Base-by-base conservation (phyloP, 2,329 filamentous ascomycete genomes). In the Fusarium scirpi region DNA sequence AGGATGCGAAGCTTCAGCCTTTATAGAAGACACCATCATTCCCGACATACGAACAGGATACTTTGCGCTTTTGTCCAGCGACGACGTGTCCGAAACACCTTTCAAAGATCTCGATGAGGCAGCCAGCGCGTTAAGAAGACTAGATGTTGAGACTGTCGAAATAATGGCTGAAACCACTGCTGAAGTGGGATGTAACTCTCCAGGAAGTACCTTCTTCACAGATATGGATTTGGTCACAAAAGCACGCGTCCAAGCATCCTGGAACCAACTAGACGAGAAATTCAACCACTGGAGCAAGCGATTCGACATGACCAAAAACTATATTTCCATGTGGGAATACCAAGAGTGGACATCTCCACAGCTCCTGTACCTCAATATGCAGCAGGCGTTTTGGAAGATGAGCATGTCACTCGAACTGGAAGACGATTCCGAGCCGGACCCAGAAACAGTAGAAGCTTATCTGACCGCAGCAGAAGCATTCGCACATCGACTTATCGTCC, bases 21-120 rank as follows among this genome's bases (percentile, higher is more conserved):
- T 75, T n/a, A 25, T 76, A 34, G 72, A 74, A 25, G 63, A 69
- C 10, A 45, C 24, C 25, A 51, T 63, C 40, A 47, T 71, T 15
- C 64, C 66, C 0, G 62, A 58, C 8, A 25, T 61, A 4, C 18
- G 51, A 4, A 40, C 64, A 12, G 55, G 62, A 49, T 34, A 45
- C 29, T 3, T n/a, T n/a, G 8, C 41, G 30, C n/a, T 53, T 16
- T 27, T 40, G 10, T 22, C 15, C 11, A n/a, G 20, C 11, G 38
- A 32, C 1, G 41, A 51, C 18, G 5, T 6, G 2, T 13, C 47
- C 5, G 27, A 53, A 0, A 29, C 46, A 11, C 61, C 69, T 16
- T 72, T 72, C 11, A 32, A n/a, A 9, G 58, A 72, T n/a, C 49
- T 72, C 15, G 70, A 72, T 3, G 69, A 70, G 15, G 70, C 70